phyloP scores from a whole-genome alignment of 306 rosid genomes.

The Vigna trinervia region DNA sequence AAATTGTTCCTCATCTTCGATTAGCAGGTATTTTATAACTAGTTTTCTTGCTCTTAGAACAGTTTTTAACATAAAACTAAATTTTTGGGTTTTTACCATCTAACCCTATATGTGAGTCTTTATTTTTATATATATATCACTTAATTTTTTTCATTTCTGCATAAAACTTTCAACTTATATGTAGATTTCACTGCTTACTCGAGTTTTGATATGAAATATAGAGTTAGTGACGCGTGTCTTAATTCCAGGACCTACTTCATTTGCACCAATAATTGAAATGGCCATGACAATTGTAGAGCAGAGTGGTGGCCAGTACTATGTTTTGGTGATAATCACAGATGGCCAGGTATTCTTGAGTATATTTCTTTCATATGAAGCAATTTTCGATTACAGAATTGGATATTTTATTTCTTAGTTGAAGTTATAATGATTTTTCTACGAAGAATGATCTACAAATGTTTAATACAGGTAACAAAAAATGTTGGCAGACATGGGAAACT shows the following conservation, averaged over 20 bases:
- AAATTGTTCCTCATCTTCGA: slow-evolving; percentile 64
- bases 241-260: slow-evolving; percentile 75
- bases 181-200: too few relatives aligned
- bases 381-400: slow-evolving; percentile 13
- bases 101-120: too few relatives aligned
- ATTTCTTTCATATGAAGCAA: not conserved
- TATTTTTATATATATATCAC: too few relatives aligned
- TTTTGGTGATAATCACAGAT: slow-evolving; percentile 68
- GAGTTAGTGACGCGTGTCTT: too few relatives aligned
- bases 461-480: slow-evolving; percentile 76
- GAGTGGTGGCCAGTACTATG: slow-evolving; percentile 69
- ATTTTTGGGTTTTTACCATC: too few relatives aligned
- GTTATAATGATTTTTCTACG: not conserved
- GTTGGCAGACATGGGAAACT: slow-evolving; percentile 62
- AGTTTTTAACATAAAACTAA: too few relatives aligned
- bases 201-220: too few relatives aligned
- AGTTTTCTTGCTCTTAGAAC: not conserved
- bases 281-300: slow-evolving; percentile 75
- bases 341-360: slow-evolving; percentile 67
- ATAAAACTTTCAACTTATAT: too few relatives aligned
- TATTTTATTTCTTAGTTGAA: slow-evolving; percentile 20
- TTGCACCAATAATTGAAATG: slow-evolving; percentile 80
- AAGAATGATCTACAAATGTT: slow-evolving; percentile 24
- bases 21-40: slow-evolving; percentile 59
- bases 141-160: too few relatives aligned